Evolutionary conservation across 2,329 filamentous ascomycete genomes (phyloP), one percentile per base, ranked within the genome.

Genomic region (Penicillium sp.): DNA sequence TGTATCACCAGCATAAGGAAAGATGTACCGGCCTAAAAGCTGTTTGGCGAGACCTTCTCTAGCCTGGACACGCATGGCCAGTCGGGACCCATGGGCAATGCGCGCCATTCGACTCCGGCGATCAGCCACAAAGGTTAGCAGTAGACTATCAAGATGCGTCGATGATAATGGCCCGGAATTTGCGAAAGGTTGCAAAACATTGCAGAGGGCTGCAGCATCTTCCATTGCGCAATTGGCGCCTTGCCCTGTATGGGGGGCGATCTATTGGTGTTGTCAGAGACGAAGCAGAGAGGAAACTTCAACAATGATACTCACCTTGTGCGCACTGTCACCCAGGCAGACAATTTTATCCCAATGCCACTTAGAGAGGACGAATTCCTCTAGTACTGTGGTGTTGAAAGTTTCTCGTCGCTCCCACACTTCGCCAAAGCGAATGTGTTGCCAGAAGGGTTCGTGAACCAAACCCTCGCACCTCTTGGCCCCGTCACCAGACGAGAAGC

Each of bases 141-240:
- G n/a, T n/a, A n/a, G n/a, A n/a, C n/a, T n/a, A n/a, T n/a, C n/a
- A n/a, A n/a, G n/a, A n/a, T n/a, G n/a, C n/a, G n/a, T n/a, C 33
- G 33, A 4, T 23, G 7, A 21, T 33, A 33, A n/a, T n/a, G n/a
- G n/a, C n/a, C 9, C 33, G 33, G 23, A 4, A 3, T 4, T 37
- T 23, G 4, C 4, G 17, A 10, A 21, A 3, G 12, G 2, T 3
- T 13, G 33, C 7, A 21, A 13, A 23, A 10, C 3, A 6, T 20
- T 9, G 15, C 10, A 46, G 24, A 46, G 29, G 2, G 20, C 34
- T 6, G 44, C 44, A 15, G 44, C 44, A n/a, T 39, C 44, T 27
- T 46, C 44, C 9, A 46, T 46, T 6, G 44, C 44, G 21, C 21
- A 39, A 21, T 46, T 46, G n/a, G 44, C 44, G 12, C 33, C 44